Percentiles rank a stretch among this genome's conserved stretches.
Conservation (phyloP, 805 yeast genomes). For the Kregervanrija pseudodelftensis region DNA sequence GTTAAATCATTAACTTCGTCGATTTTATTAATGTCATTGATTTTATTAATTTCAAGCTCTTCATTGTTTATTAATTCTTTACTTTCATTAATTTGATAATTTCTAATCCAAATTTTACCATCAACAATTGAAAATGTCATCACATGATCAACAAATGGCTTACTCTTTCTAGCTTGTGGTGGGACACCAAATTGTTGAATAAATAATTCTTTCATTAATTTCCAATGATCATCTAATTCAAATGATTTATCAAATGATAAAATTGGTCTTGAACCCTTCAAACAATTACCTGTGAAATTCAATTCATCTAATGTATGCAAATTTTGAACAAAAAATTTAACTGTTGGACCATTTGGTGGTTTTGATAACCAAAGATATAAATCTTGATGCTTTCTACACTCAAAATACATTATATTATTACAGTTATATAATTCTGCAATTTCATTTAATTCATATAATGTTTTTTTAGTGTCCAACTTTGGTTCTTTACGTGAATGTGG, state of each 20-base stretch:
- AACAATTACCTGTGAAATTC: conserved; percentile 92
- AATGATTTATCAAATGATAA: conserved; percentile 82
- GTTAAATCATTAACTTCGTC: conserved; percentile 52
- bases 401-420: conserved; percentile 89
- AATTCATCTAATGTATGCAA: conserved; percentile 93
- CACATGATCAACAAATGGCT: conserved; percentile 94
- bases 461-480: conserved; percentile 87
- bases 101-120: conserved; percentile 91
- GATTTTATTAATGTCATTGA: conserved; percentile 9
- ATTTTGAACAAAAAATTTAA: conserved; percentile 89
- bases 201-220: conserved; percentile 76
- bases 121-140: conserved; percentile 90
- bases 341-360: conserved; percentile 97
- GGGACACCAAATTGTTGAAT: conserved; percentile 90
- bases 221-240: conserved; percentile 59
- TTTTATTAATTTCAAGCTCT: conserved; percentile 14
- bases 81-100: conserved; percentile 75
- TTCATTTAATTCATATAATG: conserved; percentile 82
- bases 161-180: conserved; percentile 82
- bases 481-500: conserved; percentile 98
- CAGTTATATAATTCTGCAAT: conserved; percentile 96
- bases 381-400: conserved; percentile 93
- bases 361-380: conserved; percentile 91
- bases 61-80: conserved; percentile 48
- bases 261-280: conserved; percentile 91